Conservation (phyloP, 2,329 filamentous ascomycete genomes). For the Penicillium sp. region DNA sequence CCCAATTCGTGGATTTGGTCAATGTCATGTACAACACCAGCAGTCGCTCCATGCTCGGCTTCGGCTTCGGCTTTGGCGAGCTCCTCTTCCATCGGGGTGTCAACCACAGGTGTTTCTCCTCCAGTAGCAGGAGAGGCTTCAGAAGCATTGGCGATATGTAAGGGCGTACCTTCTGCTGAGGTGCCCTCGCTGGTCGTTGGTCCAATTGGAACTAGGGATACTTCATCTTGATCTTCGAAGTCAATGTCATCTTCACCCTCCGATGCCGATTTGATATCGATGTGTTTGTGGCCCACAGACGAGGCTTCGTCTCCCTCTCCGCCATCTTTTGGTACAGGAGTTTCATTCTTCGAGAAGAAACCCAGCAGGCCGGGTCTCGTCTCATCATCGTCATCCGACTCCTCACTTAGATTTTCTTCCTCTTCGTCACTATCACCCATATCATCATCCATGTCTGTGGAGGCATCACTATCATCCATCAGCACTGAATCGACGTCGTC, state of each 20-base stretch:
- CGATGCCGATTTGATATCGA: conserved; percentile 20
- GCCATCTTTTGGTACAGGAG: conserved; percentile 27
- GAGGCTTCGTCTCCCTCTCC: conserved; percentile 23
- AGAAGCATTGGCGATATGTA: conserved; percentile 16
- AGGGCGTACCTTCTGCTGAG: conserved; percentile 25
- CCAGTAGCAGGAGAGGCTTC: conserved; percentile 10
- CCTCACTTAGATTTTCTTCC: conserved; percentile 44
- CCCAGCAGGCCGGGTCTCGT: conserved; percentile 39
- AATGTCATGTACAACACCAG: not conserved
- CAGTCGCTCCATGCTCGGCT: not conserved
- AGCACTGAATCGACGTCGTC: conserved; percentile 40
- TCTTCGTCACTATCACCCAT: conserved; percentile 42
- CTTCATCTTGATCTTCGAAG: conserved; percentile 29
- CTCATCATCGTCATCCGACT: conserved; percentile 33
- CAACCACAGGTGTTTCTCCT: conserved; percentile 8
- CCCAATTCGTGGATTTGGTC: not conserved
- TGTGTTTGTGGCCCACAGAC: conserved; percentile 19
- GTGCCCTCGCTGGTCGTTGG: conserved; percentile 16
- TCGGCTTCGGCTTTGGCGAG: not conserved
- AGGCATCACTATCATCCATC: conserved; percentile 40
- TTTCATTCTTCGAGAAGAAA: conserved; percentile 41
- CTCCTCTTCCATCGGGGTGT: conserved; percentile 10
- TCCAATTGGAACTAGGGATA: conserved; percentile 29
- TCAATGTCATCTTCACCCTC: conserved; percentile 23
- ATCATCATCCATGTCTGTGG: conserved; percentile 43